Conservation (phyloP, 1,139 yeast genomes). For the Debaryomyces coudertii region DNA sequence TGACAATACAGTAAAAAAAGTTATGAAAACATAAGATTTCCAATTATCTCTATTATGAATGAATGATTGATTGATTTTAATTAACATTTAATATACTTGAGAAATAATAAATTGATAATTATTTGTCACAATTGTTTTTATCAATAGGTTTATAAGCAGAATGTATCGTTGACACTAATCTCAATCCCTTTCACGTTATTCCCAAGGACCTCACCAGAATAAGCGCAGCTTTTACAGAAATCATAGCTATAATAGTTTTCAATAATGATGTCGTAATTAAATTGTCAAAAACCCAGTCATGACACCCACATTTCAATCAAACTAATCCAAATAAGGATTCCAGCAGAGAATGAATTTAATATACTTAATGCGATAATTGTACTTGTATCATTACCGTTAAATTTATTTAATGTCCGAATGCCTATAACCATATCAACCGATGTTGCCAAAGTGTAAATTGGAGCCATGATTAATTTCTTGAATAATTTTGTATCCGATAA, state of each 20-base stretch:
- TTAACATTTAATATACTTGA: too few relatives aligned
- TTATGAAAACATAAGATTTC: not conserved
- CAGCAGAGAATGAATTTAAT: conserved; percentile 39
- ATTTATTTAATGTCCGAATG: conserved; percentile 27
- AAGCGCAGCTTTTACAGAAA: conserved; percentile 33
- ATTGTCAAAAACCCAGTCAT: conserved; percentile 35
- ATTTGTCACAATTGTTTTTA: too few relatives aligned
- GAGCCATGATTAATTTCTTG: conserved; percentile 22
- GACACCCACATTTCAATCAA: conserved; percentile 37
- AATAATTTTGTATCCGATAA: conserved; percentile 10
- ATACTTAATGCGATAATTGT: conserved; percentile 38
- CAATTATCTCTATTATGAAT: conserved; percentile 13
- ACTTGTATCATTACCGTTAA: conserved; percentile 33
- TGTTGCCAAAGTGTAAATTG: conserved; percentile 23
- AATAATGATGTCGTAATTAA: conserved; percentile 24
- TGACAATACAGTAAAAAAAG: too few relatives aligned
- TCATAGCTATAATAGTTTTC: conserved; percentile 25
- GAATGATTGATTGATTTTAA: too few relatives aligned
- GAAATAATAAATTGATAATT: too few relatives aligned
- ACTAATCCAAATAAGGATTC: conserved; percentile 39
- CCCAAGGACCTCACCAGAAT: conserved; percentile 43
- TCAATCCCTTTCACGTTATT: too few relatives aligned
- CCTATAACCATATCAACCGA: conserved; percentile 37
- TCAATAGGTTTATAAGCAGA: too few relatives aligned
- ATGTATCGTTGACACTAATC: too few relatives aligned